Base-by-base conservation (phyloP, 371 early-diverging fungal genomes). In the Gilbertella persicaria region DNA sequence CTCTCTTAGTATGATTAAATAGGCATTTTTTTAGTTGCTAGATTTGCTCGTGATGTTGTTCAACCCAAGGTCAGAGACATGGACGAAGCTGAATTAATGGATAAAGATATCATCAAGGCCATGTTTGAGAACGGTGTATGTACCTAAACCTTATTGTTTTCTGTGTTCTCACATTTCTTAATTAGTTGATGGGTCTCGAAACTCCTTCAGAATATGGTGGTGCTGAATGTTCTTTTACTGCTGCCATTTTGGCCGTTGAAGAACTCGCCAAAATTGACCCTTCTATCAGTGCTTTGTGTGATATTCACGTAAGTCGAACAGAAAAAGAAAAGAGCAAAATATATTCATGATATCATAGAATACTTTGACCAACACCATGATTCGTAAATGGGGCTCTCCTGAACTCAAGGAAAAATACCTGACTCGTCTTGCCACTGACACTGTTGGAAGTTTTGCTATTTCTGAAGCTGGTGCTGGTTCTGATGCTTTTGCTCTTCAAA, bases 221-320 rank as follows among this genome's bases (percentile, higher is more conserved):
- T 51, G 75, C 95, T 39, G 93, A 87, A 48, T 81, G 86, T 20
- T 91, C 93, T 2, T 98, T 97, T 75, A 90, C 89, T 52, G 86
- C 93, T 19, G 96, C 95, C 44, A 89, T 98, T 38, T 57, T 95
- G 51, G 90, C 85, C 23, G 84, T 98, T 50, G 98, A 98, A 75
- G 96, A 97, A 69, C 82, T 98, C 50, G 95, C 97, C 67, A 96
- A 95, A 79, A 77, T 98, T 42, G 99, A 98, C 70, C 94, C 97
- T 13, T 87, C 94, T 13, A 84, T 97, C 62, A 82, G 85, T 69
- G 97, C 94, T 28, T 69, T 90, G 50, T 94, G 95, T 73, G 99
- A 98, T 75, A 96, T 98, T 44, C 99, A 98, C 66, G 86, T 84
- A 71, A 54, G 71, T 24, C 16, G n/a, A n/a, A n/a, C n/a, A n/a